These are phyloP conservation scores for Venturia nashicola DNA, from an alignment of 2,329 filamentous ascomycete species.

Conservation along the genomic window DNA sequence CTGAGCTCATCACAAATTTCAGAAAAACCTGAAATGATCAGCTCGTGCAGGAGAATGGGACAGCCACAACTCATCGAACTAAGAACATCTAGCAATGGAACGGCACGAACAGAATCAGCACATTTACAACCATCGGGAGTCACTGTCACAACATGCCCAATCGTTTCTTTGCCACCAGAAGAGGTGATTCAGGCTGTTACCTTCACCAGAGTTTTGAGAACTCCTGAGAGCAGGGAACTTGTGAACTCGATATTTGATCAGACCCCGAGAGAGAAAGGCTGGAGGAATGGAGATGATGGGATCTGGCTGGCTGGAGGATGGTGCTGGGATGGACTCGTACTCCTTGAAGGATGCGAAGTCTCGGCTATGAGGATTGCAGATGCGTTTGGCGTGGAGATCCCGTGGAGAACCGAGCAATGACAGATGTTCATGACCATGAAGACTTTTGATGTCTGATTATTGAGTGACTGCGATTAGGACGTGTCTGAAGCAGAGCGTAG, in stretches of 20 bases:
- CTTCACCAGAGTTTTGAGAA: slow-evolving; percentile 43
- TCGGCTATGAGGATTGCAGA: slow-evolving; percentile 44
- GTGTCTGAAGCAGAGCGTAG: background rate
- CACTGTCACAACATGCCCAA: slow-evolving; percentile 41
- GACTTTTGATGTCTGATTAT: no score
- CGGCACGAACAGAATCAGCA: slow-evolving; percentile 36
- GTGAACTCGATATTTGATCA: slow-evolving; percentile 34
- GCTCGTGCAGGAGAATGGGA: background rate
- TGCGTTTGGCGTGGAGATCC: slow-evolving; percentile 37
- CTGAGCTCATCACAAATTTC: background rate
- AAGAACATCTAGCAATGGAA: slow-evolving; percentile 20
- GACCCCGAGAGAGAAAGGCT: slow-evolving; percentile 16
- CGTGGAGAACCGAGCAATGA: slow-evolving; percentile 15
- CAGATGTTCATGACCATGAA: background rate
- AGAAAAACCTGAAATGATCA: background rate
- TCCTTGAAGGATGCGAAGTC: slow-evolving; percentile 48
- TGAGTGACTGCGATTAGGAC: background rate
- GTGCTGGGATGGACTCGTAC: slow-evolving; percentile 55
- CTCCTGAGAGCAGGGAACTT: slow-evolving; percentile 32
- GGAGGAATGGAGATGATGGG: slow-evolving; percentile 41
- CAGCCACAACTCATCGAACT: slow-evolving; percentile 20
- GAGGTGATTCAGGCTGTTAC: slow-evolving; percentile 32
- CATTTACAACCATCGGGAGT: slow-evolving; percentile 40
- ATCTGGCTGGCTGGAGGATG: slow-evolving; percentile 47
- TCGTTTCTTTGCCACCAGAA: slow-evolving; percentile 26